Evolutionary conservation across 192 early-diverging fungal genomes (phyloP).

Genomic region (Cladochytrium replicatum): DNA sequence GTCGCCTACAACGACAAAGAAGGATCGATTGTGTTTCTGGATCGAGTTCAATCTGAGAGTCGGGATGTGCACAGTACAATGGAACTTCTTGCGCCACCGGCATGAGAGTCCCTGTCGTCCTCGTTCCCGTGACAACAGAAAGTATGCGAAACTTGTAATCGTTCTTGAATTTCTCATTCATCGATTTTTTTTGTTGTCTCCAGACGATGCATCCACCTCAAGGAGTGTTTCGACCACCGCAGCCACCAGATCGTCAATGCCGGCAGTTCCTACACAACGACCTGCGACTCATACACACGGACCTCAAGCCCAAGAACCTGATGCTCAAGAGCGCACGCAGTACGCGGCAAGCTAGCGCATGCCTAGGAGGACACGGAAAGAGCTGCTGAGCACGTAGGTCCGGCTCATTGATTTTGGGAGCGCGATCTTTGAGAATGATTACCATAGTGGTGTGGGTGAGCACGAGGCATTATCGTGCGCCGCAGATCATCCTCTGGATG

Average conservation of each 20-base stretch:
- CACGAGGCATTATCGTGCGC: constrained; percentile 93
- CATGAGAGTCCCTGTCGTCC: too few relatives aligned
- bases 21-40: constrained; percentile 78
- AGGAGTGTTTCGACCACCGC: constrained; percentile 73
- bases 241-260: constrained; percentile 86
- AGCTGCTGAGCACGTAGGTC: constrained; percentile 64
- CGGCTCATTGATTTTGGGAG: constrained; percentile 94
- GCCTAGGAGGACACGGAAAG: constrained; percentile 40
- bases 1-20: constrained; percentile 96
- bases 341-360: constrained; percentile 14
- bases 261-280: constrained; percentile 84
- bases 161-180: too few relatives aligned
- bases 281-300: constrained; percentile 84
- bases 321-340: constrained; percentile 22
- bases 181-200: too few relatives aligned
- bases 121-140: too few relatives aligned
- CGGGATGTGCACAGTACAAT: constrained; percentile 84
- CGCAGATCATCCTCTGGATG: constrained; percentile 93
- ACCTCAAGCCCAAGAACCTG: constrained; percentile 71
- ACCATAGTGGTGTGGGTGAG: constrained; percentile 85
- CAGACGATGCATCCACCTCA: constrained; percentile 82
- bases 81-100: constrained; percentile 38
- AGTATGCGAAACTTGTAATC: too few relatives aligned
- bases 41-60: constrained; percentile 87
- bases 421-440: constrained; percentile 87